Evolutionary conservation across 2,329 filamentous ascomycete genomes (phyloP).

Genomic region (Ceratocystis colombiana): DNA sequence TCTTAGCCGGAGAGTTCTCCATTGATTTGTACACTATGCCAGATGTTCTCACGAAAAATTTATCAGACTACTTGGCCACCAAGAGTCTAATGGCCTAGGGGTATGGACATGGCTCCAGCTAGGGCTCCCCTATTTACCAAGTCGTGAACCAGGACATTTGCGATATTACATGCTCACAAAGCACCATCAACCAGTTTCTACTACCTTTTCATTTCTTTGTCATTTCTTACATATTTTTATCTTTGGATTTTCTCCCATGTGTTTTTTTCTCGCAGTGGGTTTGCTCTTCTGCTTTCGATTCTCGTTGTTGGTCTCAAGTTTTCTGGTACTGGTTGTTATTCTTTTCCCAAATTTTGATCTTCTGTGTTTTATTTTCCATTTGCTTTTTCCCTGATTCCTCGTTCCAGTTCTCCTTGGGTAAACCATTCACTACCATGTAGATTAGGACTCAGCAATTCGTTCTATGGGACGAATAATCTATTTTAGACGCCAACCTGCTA

Average conservation of each 20-base stretch:
- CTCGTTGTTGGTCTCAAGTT: neutral
- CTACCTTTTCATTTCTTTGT: slow-evolving; percentile 18
- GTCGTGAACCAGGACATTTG: neutral
- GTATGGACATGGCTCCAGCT: neutral
- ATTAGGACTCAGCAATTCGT: neutral
- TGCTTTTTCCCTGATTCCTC: neutral
- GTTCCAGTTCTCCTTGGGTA: neutral
- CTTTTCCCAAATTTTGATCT: neutral
- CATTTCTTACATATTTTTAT: slow-evolving; percentile 12
- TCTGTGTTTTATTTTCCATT: neutral
- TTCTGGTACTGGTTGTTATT: neutral
- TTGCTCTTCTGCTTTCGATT: slow-evolving; percentile 10
- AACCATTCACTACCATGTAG: neutral
- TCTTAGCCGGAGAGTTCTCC: slow-evolving; percentile 80
- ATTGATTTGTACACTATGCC: slow-evolving; percentile 97
- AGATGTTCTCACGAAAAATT: slow-evolving; percentile 76
- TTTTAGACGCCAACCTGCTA: too few relatives aligned
- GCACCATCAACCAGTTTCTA: neutral
- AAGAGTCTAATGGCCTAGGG: slow-evolving; percentile 18
- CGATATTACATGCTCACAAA: neutral
- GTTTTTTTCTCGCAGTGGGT: neutral
- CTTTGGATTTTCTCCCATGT: neutral
- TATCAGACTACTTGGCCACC: slow-evolving; percentile 70
- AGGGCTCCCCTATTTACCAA: neutral
- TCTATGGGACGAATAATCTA: too few relatives aligned